phyloP scores from a whole-genome alignment of 2,329 filamentous ascomycete genomes.

The Ascochyta rabiei region DNA sequence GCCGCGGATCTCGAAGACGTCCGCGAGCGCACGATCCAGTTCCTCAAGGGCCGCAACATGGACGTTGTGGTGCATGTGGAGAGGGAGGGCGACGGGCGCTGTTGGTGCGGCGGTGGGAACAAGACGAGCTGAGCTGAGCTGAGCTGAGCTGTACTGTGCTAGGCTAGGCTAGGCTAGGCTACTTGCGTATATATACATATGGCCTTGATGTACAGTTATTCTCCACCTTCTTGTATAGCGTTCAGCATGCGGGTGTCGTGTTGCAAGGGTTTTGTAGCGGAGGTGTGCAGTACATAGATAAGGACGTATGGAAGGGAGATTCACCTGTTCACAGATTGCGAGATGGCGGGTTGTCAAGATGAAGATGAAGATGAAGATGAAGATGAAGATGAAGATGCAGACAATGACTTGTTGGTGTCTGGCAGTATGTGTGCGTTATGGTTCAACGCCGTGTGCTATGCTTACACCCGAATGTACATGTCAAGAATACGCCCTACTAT shows the following conservation, averaged over 20 bases:
- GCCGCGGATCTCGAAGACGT: conserved; percentile 82
- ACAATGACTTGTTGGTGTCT: too few relatives aligned
- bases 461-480: conserved; percentile 18
- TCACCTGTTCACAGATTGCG: too few relatives aligned
- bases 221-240: conserved; percentile 2
- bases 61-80: conserved; percentile 89
- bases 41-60: conserved; percentile 73
- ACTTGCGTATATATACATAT: not conserved
- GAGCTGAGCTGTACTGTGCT: conserved; percentile 4
- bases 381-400: too few relatives aligned
- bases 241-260: not conserved
- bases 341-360: too few relatives aligned
- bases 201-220: not conserved
- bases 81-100: conserved; percentile 73
- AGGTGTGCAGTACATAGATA: not conserved
- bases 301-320: too few relatives aligned
- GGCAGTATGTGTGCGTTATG: too few relatives aligned
- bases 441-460: conserved; percentile 11
- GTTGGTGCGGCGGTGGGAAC: conserved; percentile 64
- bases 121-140: conserved; percentile 27
- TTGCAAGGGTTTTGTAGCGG: not conserved
- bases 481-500: conserved; percentile 8
- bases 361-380: too few relatives aligned
- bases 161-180: too few relatives aligned
- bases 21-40: conserved; percentile 73